phyloP scores from a whole-genome alignment of 2,329 filamentous ascomycete species.

The Hypoxylon sp. region DNA sequence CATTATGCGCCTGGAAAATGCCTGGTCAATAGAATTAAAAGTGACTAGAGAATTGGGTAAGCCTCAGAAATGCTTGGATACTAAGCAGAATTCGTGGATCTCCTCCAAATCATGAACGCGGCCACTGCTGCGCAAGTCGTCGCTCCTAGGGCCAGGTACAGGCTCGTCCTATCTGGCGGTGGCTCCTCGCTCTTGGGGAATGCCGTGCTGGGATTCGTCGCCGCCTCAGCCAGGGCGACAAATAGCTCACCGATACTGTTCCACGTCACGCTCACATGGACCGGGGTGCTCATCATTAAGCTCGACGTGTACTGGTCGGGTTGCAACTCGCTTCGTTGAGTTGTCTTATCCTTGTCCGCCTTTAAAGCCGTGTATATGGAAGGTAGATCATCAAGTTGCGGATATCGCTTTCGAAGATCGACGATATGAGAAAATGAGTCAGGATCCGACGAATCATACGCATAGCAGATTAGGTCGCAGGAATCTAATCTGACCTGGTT shows the following conservation, averaged over 20 bases:
- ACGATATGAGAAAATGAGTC: slow-evolving; percentile 96
- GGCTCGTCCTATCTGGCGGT: slow-evolving; percentile 82
- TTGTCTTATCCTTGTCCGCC: slow-evolving; percentile 95
- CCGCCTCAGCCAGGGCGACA: slow-evolving; percentile 90
- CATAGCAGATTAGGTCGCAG: slow-evolving; percentile 94
- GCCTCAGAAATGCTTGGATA: slow-evolving; percentile 18
- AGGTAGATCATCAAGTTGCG: slow-evolving; percentile 89
- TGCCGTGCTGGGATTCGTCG: slow-evolving; percentile 88
- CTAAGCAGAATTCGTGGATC: slow-evolving; percentile 65
- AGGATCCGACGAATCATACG: slow-evolving; percentile 96
- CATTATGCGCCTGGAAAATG: slow-evolving; percentile 26
- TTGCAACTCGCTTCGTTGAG: slow-evolving; percentile 91
- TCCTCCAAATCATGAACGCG: slow-evolving; percentile 75
- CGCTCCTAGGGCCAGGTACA: slow-evolving; percentile 89
- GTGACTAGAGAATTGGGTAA: slow-evolving; percentile 22
- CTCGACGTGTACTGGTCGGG: slow-evolving; percentile 91
- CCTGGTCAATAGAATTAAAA: slow-evolving; percentile 31
- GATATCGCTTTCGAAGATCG: slow-evolving; percentile 81
- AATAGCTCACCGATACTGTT: slow-evolving; percentile 94
- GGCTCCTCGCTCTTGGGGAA: slow-evolving; percentile 94
- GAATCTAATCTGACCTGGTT: slow-evolving; percentile 91
- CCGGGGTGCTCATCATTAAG: slow-evolving; percentile 88
- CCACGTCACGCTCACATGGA: slow-evolving; percentile 97
- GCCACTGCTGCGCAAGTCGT: slow-evolving; percentile 74
- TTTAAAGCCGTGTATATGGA: slow-evolving; percentile 94